phyloP scores from a whole-genome alignment of 352 stramenopile genomes.

The Globisporangium nagaii region DNA sequence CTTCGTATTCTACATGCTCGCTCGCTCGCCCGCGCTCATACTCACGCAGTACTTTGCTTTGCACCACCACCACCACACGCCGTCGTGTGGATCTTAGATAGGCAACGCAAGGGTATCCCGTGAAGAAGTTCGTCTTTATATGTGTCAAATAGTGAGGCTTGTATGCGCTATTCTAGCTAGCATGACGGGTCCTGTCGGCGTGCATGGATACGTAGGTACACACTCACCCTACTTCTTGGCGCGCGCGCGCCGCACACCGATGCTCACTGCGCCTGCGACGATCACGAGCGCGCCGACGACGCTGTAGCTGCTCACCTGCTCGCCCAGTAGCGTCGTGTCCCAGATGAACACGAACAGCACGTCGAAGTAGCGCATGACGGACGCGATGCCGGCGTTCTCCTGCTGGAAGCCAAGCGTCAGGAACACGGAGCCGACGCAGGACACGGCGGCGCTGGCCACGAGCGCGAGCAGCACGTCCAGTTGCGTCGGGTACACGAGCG shows the following conservation, averaged over 20 bases:
- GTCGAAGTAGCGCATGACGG: slow-evolving; percentile 69
- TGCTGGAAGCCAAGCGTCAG: slow-evolving; percentile 55
- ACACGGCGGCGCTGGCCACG: slow-evolving; percentile 36
- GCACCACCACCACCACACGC: too few species aligned
- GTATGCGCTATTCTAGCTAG: too few species aligned
- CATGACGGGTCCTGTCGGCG: too few species aligned
- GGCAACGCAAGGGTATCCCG: too few species aligned
- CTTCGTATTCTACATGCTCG: too few species aligned
- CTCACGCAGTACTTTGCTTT: not conserved
- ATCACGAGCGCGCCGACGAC: slow-evolving; percentile 55
- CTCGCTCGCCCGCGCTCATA: too few species aligned
- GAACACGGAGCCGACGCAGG: slow-evolving; percentile 46
- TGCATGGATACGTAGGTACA: too few species aligned
- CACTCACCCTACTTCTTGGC: slow-evolving; percentile 16
- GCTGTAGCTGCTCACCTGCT: slow-evolving; percentile 51
- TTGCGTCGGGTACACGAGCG: slow-evolving; percentile 13
- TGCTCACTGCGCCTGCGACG: slow-evolving; percentile 36
- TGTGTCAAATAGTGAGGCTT: too few species aligned
- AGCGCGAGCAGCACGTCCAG: slow-evolving; percentile 31
- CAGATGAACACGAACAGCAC: slow-evolving; percentile 61
- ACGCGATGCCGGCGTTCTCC: slow-evolving; percentile 52
- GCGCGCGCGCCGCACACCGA: slow-evolving; percentile 34
- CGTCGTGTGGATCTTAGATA: too few species aligned
- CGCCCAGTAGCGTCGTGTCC: slow-evolving; percentile 41
- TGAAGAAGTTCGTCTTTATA: too few species aligned